Evolutionary conservation across 805 yeast species (phyloP), one percentile per base, ranked within the genome.

Genomic region (Barnettozyma salicaria): DNA sequence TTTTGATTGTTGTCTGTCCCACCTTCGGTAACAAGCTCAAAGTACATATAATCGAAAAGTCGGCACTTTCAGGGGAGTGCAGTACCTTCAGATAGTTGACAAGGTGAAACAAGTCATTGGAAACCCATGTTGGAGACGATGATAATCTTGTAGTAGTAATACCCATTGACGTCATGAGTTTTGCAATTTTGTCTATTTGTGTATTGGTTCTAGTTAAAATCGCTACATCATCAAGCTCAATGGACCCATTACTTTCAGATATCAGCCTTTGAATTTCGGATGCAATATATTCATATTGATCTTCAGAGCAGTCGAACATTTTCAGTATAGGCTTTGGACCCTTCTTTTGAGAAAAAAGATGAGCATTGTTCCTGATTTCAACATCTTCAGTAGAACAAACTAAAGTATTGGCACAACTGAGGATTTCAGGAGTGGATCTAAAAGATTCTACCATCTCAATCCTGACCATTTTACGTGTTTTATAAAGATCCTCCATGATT

Each of bases 401-500:
- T 9, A 50, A 20, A 5, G 24, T 20, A 6, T 63, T 55, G 0
- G 82, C 68, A 1, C 70, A 61, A 3, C 61, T 45, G 14, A 76
- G 52, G 4, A 80, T 68, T 36, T 76, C 77, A 0, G 81, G 79
- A 0, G 83, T 67, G 18, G 76, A 70, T 45, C 90, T 60, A 48
- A 81, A 82, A 16, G 78, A 69, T 43, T 77, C 78, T 14, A 54
- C 47, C 35, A 81, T 47, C 13, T 57, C 48, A 2, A 69, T 52
- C 3, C 52, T 37, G 18, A 53, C 48, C 2, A 42, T 10, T 1
- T 35, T n/a, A 30, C 47, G 30, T 30, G 42, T 23, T n/a, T 32
- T 19, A 4, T 49, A 46, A 8, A 67, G 40, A 4, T 44, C 32
- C 4, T 42, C 27, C 2, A 11, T 12, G 10, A 70, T 54, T 4